Evolutionary conservation across 208 protist genomes (phyloP), one percentile per base, ranked within the genome.

Genomic region (Herpetomonas samuelpessoai): DNA sequence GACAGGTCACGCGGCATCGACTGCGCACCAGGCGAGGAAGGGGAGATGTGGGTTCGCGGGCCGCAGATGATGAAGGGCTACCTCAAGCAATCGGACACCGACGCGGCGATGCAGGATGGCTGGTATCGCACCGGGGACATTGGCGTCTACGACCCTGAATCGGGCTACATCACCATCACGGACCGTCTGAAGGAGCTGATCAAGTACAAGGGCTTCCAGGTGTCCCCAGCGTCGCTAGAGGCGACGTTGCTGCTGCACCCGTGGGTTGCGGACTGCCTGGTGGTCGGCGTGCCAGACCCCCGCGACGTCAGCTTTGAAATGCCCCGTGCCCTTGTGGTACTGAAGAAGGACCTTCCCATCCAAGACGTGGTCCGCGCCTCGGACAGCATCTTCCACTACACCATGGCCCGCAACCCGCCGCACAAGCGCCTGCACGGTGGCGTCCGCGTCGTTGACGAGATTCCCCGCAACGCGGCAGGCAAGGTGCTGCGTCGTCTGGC

Each of bases 201-300:
- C 60, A 96, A 96, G 73, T 83, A 76, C 71, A 96, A 96, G 70
- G 91, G 91, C 45, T 91, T 89, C 50, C 91, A 96, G 74, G 89
- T 96, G 12, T 70, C 91, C 9, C 89, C 91, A 0, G 87, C 87
- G 1, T 73, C 81, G 47, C 57, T 96, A 3, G 91, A 96, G 68
- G 83, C 44, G 18, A 2, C 82, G 30, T 31, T 92, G 19, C 46
- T 88, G 41, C 39, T 47, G 3, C 80, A 95, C 35, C 76, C 80
- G 51, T 58, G 55, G 31, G 76, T 96, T 25, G 31, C 35, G 7
- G 91, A 96, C 69, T 70, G 59, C 29, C 76, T 83, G 25, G 91
- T 96, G 0, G 68, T 96, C 26, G 80, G 79, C 30, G 57, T 92
- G 26, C 67, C 78, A 0, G 74, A 86, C 29, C 56, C 26, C 56